Evolutionary conservation across 192 early-diverging fungal genomes (phyloP).

Genomic region (Dissophora globulifera): DNA sequence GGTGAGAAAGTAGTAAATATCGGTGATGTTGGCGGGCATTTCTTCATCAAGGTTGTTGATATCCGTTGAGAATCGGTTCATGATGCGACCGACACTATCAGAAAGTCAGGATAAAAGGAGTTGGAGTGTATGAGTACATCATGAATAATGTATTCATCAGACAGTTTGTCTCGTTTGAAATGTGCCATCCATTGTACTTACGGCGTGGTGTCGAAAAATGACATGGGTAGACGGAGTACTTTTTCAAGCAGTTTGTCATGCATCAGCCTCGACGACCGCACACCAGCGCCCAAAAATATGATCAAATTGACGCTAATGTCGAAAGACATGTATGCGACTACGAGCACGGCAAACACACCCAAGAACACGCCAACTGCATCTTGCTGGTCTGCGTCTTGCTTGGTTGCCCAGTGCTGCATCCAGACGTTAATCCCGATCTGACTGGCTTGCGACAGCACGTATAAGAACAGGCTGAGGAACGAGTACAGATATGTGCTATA

Average conservation of each 20-base stretch:
- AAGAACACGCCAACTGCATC: neutral
- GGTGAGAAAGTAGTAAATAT: conserved; percentile 63
- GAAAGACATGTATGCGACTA: conserved; percentile 11
- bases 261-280: conserved; percentile 29
- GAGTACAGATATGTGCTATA: conserved; percentile 65
- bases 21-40: conserved; percentile 58
- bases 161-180: no score
- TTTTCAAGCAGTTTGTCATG: conserved; percentile 55
- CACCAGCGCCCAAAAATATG: conserved; percentile 5
- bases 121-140: no score
- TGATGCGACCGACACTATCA: conserved; percentile 67
- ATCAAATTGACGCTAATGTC: conserved; percentile 3
- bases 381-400: conserved; percentile 7
- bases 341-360: conserved; percentile 22
- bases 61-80: conserved; percentile 84
- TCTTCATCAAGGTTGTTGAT: conserved; percentile 79
- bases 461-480: conserved; percentile 65
- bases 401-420: conserved; percentile 56
- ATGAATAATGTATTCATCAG: no score
- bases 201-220: conserved; percentile 77
- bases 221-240: conserved; percentile 64
- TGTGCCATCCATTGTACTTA: neutral
- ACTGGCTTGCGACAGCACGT: conserved; percentile 66
- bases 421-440: conserved; percentile 66
- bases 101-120: no score